phyloP scores from a whole-genome alignment of 1,284 basidiomycete genomes.

The Ustilago curta region DNA sequence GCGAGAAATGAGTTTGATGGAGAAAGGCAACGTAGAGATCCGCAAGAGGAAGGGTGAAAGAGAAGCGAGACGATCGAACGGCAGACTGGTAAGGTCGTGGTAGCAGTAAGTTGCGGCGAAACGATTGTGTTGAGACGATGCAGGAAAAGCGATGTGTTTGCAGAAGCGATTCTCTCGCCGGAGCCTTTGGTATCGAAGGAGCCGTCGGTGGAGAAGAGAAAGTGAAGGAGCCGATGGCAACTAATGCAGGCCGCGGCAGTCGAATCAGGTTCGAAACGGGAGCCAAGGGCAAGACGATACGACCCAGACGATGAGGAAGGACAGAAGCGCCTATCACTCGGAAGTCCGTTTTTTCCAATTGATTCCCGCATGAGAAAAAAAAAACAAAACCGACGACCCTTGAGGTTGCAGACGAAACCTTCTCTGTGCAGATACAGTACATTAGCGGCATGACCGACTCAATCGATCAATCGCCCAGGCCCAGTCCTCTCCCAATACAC shows the following conservation, averaged over 20 bases:
- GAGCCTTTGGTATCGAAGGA: slow-evolving; percentile 3
- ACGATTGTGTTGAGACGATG: neutral
- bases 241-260: neutral
- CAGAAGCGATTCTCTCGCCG: neutral
- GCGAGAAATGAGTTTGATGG: neutral
- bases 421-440: neutral
- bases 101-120: neutral
- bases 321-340: neutral
- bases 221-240: slow-evolving; percentile 15
- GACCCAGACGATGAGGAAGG: neutral
- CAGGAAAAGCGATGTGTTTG: neutral
- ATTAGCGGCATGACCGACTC: neutral
- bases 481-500: too few relatives aligned
- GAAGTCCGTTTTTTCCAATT: slow-evolving; percentile 4
- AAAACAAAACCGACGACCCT: slow-evolving; percentile 28
- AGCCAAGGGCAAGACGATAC: too few relatives aligned
- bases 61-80: slow-evolving; percentile 9
- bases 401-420: slow-evolving; percentile 15
- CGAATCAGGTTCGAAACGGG: neutral
- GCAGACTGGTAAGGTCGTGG: slow-evolving; percentile 36
- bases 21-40: neutral
- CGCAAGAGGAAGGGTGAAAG: neutral
- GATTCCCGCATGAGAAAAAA: neutral
- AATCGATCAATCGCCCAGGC: too few relatives aligned
- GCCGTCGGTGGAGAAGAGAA: slow-evolving; percentile 10